phyloP scores from a whole-genome alignment of 2,329 filamentous ascomycete species.

The Hansfordia pulvinata region DNA sequence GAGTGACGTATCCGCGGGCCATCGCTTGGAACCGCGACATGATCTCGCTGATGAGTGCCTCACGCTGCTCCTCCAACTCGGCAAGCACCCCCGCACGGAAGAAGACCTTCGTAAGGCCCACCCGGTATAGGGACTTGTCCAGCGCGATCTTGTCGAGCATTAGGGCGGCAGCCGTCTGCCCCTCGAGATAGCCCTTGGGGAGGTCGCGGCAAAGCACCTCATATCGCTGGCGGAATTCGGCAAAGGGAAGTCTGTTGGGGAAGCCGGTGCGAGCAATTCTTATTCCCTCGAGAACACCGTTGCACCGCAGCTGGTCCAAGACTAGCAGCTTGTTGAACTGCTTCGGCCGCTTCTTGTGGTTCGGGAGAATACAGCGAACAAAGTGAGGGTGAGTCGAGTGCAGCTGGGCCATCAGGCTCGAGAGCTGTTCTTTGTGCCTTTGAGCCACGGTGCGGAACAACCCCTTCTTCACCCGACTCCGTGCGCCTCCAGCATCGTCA shows the following conservation, averaged over 20 bases:
- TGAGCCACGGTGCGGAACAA: constrained; percentile 95
- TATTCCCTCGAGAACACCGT: constrained; percentile 98
- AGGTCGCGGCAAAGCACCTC: constrained; percentile 84
- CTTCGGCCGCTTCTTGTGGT: constrained; percentile 95
- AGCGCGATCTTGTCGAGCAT: constrained; percentile 85
- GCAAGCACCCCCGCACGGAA: constrained; percentile 93
- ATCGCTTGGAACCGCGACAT: constrained; percentile 88
- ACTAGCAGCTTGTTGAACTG: constrained; percentile 87
- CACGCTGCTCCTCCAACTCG: constrained; percentile 90
- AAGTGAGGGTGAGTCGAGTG: constrained; percentile 97
- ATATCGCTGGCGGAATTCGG: constrained; percentile 90
- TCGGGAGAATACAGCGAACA: constrained; percentile 92
- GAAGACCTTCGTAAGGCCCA: constrained; percentile 94
- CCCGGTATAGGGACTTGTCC: constrained; percentile 76
- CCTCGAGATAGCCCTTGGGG: constrained; percentile 83
- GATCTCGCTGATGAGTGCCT: constrained; percentile 84
- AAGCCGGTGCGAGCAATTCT: constrained; percentile 94
- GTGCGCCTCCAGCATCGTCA: constrained; percentile 53
- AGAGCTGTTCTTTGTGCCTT: constrained; percentile 94
- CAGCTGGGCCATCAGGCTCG: constrained; percentile 86
- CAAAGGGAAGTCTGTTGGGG: constrained; percentile 81
- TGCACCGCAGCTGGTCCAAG: constrained; percentile 91
- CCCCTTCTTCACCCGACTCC: constrained; percentile 87
- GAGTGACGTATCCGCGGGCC: constrained; percentile 77
- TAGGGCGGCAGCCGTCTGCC: constrained; percentile 68